Conservation (phyloP, 371 early-diverging fungal species). For the Mucor ambiguus region DNA sequence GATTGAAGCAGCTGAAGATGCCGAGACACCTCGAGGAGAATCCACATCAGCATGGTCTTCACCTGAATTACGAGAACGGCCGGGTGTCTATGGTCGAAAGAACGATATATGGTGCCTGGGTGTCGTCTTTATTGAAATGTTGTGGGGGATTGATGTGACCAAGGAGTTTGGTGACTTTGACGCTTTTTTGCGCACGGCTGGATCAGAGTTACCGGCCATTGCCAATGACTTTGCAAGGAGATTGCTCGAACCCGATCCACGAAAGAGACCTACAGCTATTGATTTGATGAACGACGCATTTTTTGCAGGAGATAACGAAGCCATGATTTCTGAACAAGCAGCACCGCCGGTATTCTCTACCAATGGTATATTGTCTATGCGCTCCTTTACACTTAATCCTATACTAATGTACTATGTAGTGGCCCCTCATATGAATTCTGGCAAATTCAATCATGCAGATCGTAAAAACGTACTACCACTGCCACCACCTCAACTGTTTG, state of each 20-base stretch:
- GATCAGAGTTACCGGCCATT: slow-evolving; percentile 49
- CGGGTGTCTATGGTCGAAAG: slow-evolving; percentile 66
- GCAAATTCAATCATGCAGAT: not conserved
- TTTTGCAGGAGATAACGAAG: slow-evolving; percentile 46
- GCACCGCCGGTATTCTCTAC: slow-evolving; percentile 22
- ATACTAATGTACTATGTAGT: not conserved
- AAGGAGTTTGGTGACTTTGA: slow-evolving; percentile 58
- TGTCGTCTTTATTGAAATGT: slow-evolving; percentile 72
- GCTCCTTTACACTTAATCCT: not conserved
- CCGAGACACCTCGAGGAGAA: slow-evolving; percentile 25
- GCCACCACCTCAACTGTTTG: slow-evolving; percentile 11
- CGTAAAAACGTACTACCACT: not conserved
- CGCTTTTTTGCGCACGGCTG: slow-evolving; percentile 55
- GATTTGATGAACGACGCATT: slow-evolving; percentile 73
- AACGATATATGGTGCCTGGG: slow-evolving; percentile 82
- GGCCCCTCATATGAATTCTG: slow-evolving; percentile 22
- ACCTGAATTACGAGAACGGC: slow-evolving; percentile 60
- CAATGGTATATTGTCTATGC: slow-evolving; percentile 5
- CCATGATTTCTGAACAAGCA: slow-evolving; percentile 15
- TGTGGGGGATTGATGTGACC: slow-evolving; percentile 67
- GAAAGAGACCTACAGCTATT: slow-evolving; percentile 66
- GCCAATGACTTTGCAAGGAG: slow-evolving; percentile 52
- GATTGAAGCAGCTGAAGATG: slow-evolving; percentile 38
- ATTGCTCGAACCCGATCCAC: slow-evolving; percentile 67
- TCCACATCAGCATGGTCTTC: slow-evolving; percentile 48